Conservation (phyloP, 2,329 filamentous ascomycete genomes). For the Colletotrichum paranaense region DNA sequence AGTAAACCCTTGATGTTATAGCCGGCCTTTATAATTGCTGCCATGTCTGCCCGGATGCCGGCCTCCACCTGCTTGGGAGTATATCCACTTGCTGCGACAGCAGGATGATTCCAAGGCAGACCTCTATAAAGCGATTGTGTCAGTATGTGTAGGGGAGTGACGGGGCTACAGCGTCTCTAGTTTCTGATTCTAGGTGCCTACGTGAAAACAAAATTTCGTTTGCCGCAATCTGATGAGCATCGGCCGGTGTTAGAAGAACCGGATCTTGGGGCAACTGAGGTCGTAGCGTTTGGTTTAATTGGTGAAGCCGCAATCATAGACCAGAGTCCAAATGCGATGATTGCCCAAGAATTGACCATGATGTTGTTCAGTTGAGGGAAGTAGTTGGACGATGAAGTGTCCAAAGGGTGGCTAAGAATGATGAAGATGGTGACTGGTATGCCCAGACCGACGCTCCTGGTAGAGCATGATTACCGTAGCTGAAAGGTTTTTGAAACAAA, state of each 20-base stretch:
- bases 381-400: background rate
- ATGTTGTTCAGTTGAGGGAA: background rate
- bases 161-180: no score
- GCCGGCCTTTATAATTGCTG: slow-evolving; percentile 19
- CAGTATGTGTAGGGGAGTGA: background rate
- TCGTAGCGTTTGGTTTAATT: background rate
- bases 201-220: slow-evolving; percentile 22
- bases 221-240: background rate
- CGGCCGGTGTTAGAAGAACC: background rate
- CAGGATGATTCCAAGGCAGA: slow-evolving; percentile 30
- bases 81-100: slow-evolving; percentile 16
- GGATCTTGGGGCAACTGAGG: background rate
- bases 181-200: background rate
- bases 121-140: background rate
- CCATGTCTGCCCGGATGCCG: slow-evolving; percentile 21
- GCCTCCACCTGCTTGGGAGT: slow-evolving; percentile 29
- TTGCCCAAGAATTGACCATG: background rate
- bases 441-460: no score
- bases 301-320: background rate
- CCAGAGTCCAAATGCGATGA: background rate
- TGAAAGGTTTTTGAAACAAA: background rate
- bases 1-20: slow-evolving; percentile 27
- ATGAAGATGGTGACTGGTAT: background rate
- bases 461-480: background rate
- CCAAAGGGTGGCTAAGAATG: background rate